Conservation (phyloP, 108 stramenopile genomes). For the Stephanodiscus minutulus region DNA sequence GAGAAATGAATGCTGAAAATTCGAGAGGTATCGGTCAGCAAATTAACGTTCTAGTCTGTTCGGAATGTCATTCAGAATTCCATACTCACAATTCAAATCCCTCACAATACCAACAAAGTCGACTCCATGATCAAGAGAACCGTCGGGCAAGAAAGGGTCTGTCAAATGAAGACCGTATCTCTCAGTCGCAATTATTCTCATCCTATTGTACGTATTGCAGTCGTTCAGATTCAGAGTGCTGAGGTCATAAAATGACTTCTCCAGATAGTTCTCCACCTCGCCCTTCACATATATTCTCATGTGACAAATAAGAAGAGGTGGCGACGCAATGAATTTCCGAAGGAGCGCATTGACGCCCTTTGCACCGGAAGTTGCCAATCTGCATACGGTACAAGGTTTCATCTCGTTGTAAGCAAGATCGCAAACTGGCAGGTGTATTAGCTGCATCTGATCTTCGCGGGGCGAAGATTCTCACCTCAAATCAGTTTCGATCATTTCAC, state of each 20-base stretch:
- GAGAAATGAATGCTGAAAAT: conserved; percentile 45
- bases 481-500: conserved; percentile 39
- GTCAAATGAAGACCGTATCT: conserved; percentile 52
- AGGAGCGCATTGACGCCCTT: conserved; percentile 14
- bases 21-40: conserved; percentile 5
- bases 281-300: conserved; percentile 34
- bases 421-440: background rate
- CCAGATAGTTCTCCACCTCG: conserved; percentile 47
- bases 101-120: conserved; percentile 71
- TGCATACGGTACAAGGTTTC: background rate
- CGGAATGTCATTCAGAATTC: background rate
- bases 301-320: conserved; percentile 30
- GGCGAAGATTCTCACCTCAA: conserved; percentile 23
- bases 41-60: background rate
- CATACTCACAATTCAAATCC: conserved; percentile 49
- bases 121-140: conserved; percentile 53
- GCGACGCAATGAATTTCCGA: conserved; percentile 17
- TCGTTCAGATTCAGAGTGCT: conserved; percentile 68
- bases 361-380: conserved; percentile 19
- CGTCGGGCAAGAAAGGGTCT: conserved; percentile 65
- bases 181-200: conserved; percentile 54
- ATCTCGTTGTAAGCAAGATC: background rate
- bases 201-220: conserved; percentile 67
- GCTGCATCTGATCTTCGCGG: background rate
- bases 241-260: conserved; percentile 63